A percentile compares a stretch with the other conserved stretches of the same genome.
These are phyloP conservation scores for Alternaria conjuncta DNA, from an alignment of 2,329 filamentous ascomycete species.

Conservation along the genomic window DNA sequence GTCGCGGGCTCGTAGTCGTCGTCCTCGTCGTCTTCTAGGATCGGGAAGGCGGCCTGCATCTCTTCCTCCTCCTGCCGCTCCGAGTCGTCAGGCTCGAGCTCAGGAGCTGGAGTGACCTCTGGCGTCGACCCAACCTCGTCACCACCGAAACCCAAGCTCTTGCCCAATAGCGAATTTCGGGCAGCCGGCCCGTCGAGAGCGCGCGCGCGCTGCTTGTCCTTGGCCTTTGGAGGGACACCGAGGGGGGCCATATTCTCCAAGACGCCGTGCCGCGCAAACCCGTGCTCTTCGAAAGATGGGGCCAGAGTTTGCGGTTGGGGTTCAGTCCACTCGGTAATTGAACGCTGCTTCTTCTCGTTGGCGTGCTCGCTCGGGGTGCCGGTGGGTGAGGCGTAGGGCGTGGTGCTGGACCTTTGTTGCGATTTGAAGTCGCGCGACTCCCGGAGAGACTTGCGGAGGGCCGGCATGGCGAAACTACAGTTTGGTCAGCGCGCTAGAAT, in stretches of 20 bases:
- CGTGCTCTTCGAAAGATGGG: conserved; percentile 79
- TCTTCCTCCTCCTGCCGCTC: conserved; percentile 49
- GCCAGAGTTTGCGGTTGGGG: conserved; percentile 60
- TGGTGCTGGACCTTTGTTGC: conserved; percentile 43
- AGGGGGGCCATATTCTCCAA: conserved; percentile 84
- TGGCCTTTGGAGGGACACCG: conserved; percentile 71
- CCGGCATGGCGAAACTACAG: conserved; percentile 46
- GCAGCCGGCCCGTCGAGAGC: conserved; percentile 45
- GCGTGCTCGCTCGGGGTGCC: conserved; percentile 36
- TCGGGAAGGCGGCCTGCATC: conserved; percentile 37
- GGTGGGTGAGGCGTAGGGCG: conserved; percentile 41
- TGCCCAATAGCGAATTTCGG: conserved; percentile 52
- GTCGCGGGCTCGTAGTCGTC: conserved; percentile 53
- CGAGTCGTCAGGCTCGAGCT: conserved; percentile 49
- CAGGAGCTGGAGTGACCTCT: conserved; percentile 52
- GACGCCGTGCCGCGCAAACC: conserved; percentile 75
- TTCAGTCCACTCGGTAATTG: conserved; percentile 62
- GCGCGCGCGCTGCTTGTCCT: conserved; percentile 64
- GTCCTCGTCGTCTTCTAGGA: conserved; percentile 54
- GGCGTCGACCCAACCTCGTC: conserved; percentile 55
- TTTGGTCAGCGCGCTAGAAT: conserved; percentile 40
- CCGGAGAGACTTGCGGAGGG: conserved; percentile 47
- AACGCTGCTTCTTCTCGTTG: conserved; percentile 46
- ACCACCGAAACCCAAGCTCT: conserved; percentile 43
- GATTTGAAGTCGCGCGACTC: conserved; percentile 25